Conservation (phyloP, 352 stramenopile species). For the Globisporangium parvum region DNA sequence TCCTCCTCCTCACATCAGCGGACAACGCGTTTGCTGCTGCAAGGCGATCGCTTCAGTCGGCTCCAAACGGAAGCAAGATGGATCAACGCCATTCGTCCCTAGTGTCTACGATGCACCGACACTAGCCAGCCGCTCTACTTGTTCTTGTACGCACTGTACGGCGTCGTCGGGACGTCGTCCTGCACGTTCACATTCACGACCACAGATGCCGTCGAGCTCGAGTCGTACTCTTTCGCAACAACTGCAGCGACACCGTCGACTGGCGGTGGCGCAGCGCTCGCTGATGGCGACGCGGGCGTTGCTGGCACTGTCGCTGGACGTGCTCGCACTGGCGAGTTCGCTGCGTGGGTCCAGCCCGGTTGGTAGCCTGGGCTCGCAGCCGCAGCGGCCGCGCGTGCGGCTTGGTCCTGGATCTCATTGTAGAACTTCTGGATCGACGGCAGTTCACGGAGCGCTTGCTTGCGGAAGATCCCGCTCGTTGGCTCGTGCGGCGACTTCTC, state of each 20-base stretch:
- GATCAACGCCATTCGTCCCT: too few relatives aligned
- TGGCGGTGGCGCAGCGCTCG: background rate
- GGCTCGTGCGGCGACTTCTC: conserved; percentile 10
- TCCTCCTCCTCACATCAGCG: too few relatives aligned
- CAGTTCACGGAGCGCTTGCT: conserved; percentile 14
- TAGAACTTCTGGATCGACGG: conserved; percentile 18
- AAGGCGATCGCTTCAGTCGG: too few relatives aligned
- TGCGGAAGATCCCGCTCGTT: conserved; percentile 16
- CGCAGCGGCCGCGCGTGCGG: background rate
- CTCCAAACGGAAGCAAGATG: too few relatives aligned
- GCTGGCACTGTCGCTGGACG: background rate
- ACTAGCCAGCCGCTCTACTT: conserved; percentile 1
- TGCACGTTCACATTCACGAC: conserved; percentile 13
- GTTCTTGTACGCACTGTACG: conserved; percentile 11
- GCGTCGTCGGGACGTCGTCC: conserved; percentile 8
- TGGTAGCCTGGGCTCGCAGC: background rate
- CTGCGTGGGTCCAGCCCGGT: background rate
- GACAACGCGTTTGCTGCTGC: too few relatives aligned
- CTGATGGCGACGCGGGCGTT: background rate
- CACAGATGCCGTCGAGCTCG: conserved; percentile 2
- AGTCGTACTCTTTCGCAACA: conserved; percentile 9
- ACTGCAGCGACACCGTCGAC: conserved; percentile 6
- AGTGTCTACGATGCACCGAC: background rate
- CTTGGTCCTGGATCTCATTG: conserved; percentile 2
- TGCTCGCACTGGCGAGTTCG: background rate